Conservation (phyloP, 1,284 basidiomycete genomes). For the Fomes fomentarius region DNA sequence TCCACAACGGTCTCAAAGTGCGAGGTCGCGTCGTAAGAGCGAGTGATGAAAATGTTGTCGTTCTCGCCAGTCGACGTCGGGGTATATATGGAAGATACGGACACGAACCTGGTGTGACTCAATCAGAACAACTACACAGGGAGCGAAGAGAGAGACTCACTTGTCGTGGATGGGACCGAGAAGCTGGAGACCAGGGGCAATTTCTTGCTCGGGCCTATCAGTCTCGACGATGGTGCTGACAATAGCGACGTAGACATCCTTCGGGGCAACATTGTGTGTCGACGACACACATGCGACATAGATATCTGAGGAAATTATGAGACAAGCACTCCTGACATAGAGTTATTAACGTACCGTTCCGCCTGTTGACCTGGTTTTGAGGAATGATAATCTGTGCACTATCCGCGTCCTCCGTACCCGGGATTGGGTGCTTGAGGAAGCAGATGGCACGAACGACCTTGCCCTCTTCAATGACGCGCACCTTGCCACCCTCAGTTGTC, state of each 20-base stretch:
- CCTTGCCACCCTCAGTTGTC: slow-evolving; percentile 68
- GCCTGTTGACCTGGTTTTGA: slow-evolving; percentile 95
- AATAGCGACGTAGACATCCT: slow-evolving; percentile 94
- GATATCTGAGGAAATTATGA: slow-evolving; percentile 80
- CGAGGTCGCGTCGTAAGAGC: slow-evolving; percentile 97
- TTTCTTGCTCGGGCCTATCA: slow-evolving; percentile 89
- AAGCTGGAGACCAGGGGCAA: slow-evolving; percentile 88
- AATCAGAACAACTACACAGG: slow-evolving; percentile 4
- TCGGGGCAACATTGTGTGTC: slow-evolving; percentile 96
- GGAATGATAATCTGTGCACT: slow-evolving; percentile 98
- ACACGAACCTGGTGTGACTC: slow-evolving; percentile 73
- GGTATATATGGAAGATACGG: slow-evolving; percentile 87
- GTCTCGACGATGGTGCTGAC: slow-evolving; percentile 99
- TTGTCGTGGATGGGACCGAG: slow-evolving; percentile 96
- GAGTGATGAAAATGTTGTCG: slow-evolving; percentile 96
- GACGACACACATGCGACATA: slow-evolving; percentile 98
- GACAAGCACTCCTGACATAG: too few species aligned
- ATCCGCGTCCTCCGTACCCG: slow-evolving; percentile 95
- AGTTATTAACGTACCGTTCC: slow-evolving; percentile 91
- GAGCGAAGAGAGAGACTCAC: slow-evolving; percentile 48
- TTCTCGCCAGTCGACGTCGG: slow-evolving; percentile 82
- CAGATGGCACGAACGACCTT: slow-evolving; percentile 98
- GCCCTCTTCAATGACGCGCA: slow-evolving; percentile 89
- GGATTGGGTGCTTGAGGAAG: slow-evolving; percentile 97
- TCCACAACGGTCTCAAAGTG: slow-evolving; percentile 99